These are phyloP conservation scores for Isabelozyma pseudorhagii DNA, from an alignment of 805 yeast species.

Conservation along the genomic window DNA sequence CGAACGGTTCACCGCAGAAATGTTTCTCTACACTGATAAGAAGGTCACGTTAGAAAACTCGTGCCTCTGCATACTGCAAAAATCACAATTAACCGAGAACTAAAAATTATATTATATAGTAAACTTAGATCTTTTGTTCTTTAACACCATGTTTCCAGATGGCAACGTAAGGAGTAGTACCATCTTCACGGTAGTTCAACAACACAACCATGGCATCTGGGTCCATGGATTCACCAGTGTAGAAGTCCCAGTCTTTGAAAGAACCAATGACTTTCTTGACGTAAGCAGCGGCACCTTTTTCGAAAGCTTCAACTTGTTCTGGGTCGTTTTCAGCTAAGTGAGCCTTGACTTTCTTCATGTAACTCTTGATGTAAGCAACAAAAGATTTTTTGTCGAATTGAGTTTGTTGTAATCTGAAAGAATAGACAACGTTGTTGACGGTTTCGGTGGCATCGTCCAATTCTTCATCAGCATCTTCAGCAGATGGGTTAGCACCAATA, in stretches of 20 bases:
- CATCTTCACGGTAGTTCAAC: slow-evolving; percentile 99
- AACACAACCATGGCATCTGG: slow-evolving; percentile 98
- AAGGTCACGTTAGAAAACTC: slow-evolving; percentile 70
- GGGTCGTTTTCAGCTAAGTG: slow-evolving; percentile 86
- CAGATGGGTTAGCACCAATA: slow-evolving; percentile 99
- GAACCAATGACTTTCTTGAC: slow-evolving; percentile 93
- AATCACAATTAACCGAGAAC: background rate
- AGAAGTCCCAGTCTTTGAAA: slow-evolving; percentile 99
- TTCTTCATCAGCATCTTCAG: slow-evolving; percentile 87
- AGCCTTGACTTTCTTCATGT: slow-evolving; percentile 96
- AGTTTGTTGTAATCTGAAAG: slow-evolving; percentile 96
- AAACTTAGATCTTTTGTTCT: slow-evolving; percentile 79
- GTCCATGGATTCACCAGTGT: slow-evolving; percentile 99
- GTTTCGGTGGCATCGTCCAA: slow-evolving; percentile 82
- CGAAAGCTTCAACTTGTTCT: slow-evolving; percentile 81
- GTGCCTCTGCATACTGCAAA: slow-evolving; percentile 36
- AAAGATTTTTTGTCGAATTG: slow-evolving; percentile 97
- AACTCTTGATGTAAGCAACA: slow-evolving; percentile 95
- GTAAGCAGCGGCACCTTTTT: slow-evolving; percentile 96
- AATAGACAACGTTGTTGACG: slow-evolving; percentile 97
- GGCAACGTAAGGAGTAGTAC: slow-evolving; percentile 94
- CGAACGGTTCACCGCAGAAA: slow-evolving; percentile 40
- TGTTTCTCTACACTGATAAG: slow-evolving; percentile 57
- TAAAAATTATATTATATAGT: background rate
- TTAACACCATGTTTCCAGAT: slow-evolving; percentile 99